phyloP scores from a whole-genome alignment of 169 alveolate species.

The Plasmodium cynomolgi region DNA sequence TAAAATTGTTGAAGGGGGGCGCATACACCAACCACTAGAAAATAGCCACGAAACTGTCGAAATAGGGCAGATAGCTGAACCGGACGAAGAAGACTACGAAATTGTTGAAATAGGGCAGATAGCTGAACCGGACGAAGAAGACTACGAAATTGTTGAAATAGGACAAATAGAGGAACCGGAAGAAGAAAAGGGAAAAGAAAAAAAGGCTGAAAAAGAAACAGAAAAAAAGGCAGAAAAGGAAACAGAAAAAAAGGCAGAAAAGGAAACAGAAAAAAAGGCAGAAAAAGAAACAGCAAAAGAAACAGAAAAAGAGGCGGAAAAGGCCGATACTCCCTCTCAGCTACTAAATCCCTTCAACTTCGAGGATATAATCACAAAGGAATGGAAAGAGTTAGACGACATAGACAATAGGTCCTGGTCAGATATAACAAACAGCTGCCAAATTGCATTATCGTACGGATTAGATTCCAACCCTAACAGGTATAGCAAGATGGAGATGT shows the following conservation, averaged over 20 bases:
- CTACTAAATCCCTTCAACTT: not conserved
- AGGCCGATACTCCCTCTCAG: not conserved
- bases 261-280: too few species aligned
- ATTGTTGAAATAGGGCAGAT: not conserved
- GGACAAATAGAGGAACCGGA: not conserved
- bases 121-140: not conserved
- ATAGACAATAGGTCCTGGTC: not conserved
- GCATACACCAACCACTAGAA: too few species aligned
- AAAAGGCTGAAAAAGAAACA: too few species aligned
- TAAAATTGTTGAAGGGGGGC: not conserved
- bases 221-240: too few species aligned
- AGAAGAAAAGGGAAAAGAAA: too few species aligned
- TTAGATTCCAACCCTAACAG: not conserved
- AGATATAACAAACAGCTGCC: not conserved
- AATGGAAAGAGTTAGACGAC: constrained; percentile 12
- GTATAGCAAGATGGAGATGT: not conserved
- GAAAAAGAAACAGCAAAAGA: not conserved
- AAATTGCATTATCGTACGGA: not conserved
- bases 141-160: not conserved
- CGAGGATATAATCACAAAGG: not conserved
- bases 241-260: too few species aligned
- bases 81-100: not conserved
- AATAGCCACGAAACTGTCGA: not conserved
- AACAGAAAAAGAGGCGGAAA: not conserved
- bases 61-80: not conserved